Base-by-base conservation (phyloP, 2,329 filamentous ascomycete genomes). In the Ophiostoma montium region DNA sequence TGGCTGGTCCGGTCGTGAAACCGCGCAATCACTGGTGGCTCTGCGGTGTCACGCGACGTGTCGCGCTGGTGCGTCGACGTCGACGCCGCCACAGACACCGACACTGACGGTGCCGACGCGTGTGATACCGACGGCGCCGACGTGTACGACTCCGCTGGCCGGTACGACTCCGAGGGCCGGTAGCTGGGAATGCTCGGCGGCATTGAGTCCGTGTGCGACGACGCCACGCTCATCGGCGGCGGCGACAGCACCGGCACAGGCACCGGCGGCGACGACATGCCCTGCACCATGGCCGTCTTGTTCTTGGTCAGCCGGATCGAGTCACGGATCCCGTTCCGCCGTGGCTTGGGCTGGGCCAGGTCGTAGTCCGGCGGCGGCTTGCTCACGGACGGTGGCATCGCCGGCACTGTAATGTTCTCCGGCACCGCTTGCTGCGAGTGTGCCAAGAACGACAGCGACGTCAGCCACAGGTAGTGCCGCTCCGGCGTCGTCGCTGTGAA, bases 401-500 rank as follows among this genome's bases (percentile, higher is more conserved):
- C 67, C 7, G 75, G 72, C 9, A 70, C 64, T 13, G 75, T 63
- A 3, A 82, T 69, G 15, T 88, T 77, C 47, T 92, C 86, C 2
- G 86, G 85, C 5, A 90, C 74, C 1, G 83, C 81, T 59, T 90
- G 83, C 15, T 83, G 79, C 1, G 89, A 94, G 62, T 95, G 88
- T 12, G 90, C 89, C 31, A 98, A 72, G 75, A 96, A 98, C 0
- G 89, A 95, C 18, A 98, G 71, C 1, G 92, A 87, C 18, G 87
- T 95, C 51, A 98, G 70, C 92, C 92, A 98, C 45, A 95, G 69
- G 60, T 94, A 94, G 64, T 98, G 92, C 15, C 92, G 80, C 56
- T 96, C 92, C 32, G 82, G 70, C 19, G 80, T 83, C 15, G 75
- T 70, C 0, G 92, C 86, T 0, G 92, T 98, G 63, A 98, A 96